phyloP scores from a whole-genome alignment of 306 rosid species.

The Arachis stenosperma region DNA sequence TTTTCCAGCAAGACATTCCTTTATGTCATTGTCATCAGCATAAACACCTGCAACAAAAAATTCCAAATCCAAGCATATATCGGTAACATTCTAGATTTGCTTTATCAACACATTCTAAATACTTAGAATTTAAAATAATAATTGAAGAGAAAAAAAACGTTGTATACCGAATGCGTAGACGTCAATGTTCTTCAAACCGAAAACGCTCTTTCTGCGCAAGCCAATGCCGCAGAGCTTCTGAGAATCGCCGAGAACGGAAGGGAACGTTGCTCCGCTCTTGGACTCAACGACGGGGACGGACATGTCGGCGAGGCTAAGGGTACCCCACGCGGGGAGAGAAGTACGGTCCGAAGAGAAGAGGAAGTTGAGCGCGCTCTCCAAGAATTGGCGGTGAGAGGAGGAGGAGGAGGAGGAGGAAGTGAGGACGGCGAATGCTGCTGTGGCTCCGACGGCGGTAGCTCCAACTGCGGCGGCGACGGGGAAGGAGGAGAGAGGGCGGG shows the following conservation, averaged over 20 bases:
- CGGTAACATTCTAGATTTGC: no score
- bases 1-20: conserved; percentile 57
- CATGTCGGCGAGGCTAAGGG: conserved; percentile 61
- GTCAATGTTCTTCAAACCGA: conserved; percentile 86
- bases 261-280: conserved; percentile 69
- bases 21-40: conserved; percentile 65
- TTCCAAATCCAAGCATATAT: not conserved
- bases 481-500: conserved; percentile 48
- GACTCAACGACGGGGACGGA: conserved; percentile 56
- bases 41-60: conserved; percentile 66
- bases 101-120: no score
- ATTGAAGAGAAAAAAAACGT: not conserved
- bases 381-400: conserved; percentile 46
- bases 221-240: conserved; percentile 82
- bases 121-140: no score
- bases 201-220: conserved; percentile 65
- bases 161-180: conserved; percentile 82
- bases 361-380: conserved; percentile 52
- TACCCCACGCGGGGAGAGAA: conserved; percentile 66
- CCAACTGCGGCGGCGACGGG: conserved; percentile 30
- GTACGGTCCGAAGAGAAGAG: conserved; percentile 44
- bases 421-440: conserved; percentile 50
- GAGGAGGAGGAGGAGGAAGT: conserved; percentile 34
- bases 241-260: conserved; percentile 64
- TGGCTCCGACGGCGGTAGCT: conserved; percentile 48